Evolutionary conservation across 2,329 filamentous ascomycete species (phyloP).

Genomic region (Alternaria ventricosa): DNA sequence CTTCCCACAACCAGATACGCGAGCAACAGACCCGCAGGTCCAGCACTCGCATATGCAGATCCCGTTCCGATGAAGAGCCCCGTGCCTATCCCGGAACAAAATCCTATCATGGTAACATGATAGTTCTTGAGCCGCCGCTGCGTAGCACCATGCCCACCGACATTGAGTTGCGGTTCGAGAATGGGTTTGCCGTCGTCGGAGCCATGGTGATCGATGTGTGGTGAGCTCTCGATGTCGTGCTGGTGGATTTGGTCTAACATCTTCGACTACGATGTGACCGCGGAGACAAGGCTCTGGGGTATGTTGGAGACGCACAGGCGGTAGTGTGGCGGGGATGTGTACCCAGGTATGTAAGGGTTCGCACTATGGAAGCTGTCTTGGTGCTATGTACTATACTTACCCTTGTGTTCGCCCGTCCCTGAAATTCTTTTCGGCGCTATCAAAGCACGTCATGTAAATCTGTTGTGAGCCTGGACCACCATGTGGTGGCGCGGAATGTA

Average conservation of each 20-base stretch:
- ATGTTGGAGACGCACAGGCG: background rate
- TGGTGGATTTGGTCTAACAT: slow-evolving; percentile 14
- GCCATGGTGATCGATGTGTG: slow-evolving; percentile 8
- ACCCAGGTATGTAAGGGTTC: background rate
- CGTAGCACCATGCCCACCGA: slow-evolving; percentile 26
- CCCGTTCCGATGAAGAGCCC: slow-evolving; percentile 30
- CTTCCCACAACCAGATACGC: slow-evolving; percentile 62
- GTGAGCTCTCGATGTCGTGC: slow-evolving; percentile 20
- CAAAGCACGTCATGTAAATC: slow-evolving; percentile 27
- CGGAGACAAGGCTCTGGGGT: background rate
- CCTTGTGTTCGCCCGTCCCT: slow-evolving; percentile 1
- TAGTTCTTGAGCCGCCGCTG: slow-evolving; percentile 25
- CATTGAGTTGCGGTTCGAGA: slow-evolving; percentile 25
- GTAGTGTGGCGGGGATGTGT: background rate
- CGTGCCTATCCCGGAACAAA: slow-evolving; percentile 29
- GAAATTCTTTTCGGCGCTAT: slow-evolving; percentile 21
- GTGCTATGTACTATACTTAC: background rate
- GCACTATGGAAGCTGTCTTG: slow-evolving; percentile 2
- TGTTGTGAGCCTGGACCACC: slow-evolving; percentile 18
- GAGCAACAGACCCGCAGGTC: slow-evolving; percentile 61
- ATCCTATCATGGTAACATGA: slow-evolving; percentile 30
- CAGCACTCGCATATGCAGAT: slow-evolving; percentile 33
- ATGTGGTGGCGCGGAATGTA: background rate
- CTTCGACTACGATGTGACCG: background rate
- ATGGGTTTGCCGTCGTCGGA: slow-evolving; percentile 20